These are phyloP conservation scores for Epicoccum nigrum DNA, from an alignment of 2,329 filamentous ascomycete species.

Conservation along the genomic window DNA sequence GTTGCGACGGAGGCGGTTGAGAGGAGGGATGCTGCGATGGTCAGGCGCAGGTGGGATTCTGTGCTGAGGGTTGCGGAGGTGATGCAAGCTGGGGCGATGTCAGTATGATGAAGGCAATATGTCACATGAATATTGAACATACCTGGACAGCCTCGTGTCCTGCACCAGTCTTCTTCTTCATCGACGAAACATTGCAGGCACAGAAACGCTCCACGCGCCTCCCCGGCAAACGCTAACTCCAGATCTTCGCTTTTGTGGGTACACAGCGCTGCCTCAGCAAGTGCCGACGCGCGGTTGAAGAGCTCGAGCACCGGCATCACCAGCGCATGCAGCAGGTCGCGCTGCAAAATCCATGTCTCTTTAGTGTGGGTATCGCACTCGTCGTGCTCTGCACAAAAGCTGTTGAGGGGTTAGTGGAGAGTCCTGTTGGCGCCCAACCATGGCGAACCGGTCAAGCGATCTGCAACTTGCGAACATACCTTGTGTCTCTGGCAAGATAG, in stretches of 20 bases:
- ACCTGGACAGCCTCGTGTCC: conserved; percentile 61
- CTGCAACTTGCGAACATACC: conserved; percentile 43
- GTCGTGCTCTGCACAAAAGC: conserved; percentile 53
- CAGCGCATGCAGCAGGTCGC: conserved; percentile 64
- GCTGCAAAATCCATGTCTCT: conserved; percentile 58
- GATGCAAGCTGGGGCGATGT: conserved; percentile 50
- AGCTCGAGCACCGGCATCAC: conserved; percentile 64
- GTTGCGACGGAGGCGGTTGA: conserved; percentile 39
- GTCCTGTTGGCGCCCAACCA: conserved; percentile 3
- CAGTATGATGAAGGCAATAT: conserved; percentile 15
- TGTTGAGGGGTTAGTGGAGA: conserved; percentile 24
- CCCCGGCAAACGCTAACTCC: conserved; percentile 63
- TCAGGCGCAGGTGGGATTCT: conserved; percentile 55
- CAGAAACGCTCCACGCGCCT: conserved; percentile 63
- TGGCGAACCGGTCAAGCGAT: too few species aligned
- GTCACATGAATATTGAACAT: background rate
- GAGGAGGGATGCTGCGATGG: conserved; percentile 56
- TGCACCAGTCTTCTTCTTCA: conserved; percentile 64
- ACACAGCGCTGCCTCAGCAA: conserved; percentile 58
- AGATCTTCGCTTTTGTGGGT: conserved; percentile 58
- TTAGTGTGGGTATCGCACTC: conserved; percentile 40
- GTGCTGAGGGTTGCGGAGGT: conserved; percentile 53
- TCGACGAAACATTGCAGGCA: conserved; percentile 65
- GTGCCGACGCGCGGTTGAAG: conserved; percentile 59
- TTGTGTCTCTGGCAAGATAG: conserved; percentile 49